phyloP scores from a whole-genome alignment of 2,329 filamentous ascomycete genomes.

The Phialophora verrucosa region DNA sequence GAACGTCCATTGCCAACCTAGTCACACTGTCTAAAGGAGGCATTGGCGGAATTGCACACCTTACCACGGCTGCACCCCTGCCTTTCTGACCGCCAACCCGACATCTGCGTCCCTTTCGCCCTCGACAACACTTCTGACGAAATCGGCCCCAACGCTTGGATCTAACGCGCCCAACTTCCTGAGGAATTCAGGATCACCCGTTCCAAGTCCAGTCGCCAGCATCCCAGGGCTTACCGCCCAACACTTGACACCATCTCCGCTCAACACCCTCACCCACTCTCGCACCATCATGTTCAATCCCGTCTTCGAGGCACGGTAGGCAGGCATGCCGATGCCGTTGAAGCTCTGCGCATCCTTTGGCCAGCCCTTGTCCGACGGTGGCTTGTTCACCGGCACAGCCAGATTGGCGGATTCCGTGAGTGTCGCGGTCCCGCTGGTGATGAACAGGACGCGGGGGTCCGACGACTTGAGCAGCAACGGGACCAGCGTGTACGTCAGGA shows the following conservation, averaged over 20 bases:
- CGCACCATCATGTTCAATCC: constrained; percentile 59
- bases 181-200: constrained; percentile 38
- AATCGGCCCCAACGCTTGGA: constrained; percentile 42
- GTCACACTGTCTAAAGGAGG: not conserved
- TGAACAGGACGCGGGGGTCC: constrained; percentile 57
- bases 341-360: constrained; percentile 46
- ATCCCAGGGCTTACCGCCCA: constrained; percentile 58
- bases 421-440: constrained; percentile 53
- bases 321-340: constrained; percentile 28
- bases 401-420: constrained; percentile 42
- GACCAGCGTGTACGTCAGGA: constrained; percentile 56
- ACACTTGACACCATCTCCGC: constrained; percentile 58
- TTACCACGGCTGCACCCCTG: constrained; percentile 38
- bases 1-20: not conserved
- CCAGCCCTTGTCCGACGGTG: constrained; percentile 48
- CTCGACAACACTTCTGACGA: constrained; percentile 42
- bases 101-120: constrained; percentile 44
- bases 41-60: not conserved
- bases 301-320: constrained; percentile 53
- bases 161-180: constrained; percentile 43
- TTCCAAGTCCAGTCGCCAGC: constrained; percentile 54
- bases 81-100: constrained; percentile 41
- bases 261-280: constrained; percentile 52
- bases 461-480: constrained; percentile 56
- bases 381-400: constrained; percentile 53